Base-by-base conservation (phyloP, 2,329 filamentous ascomycete species). In the Aureobasidium sp. region DNA sequence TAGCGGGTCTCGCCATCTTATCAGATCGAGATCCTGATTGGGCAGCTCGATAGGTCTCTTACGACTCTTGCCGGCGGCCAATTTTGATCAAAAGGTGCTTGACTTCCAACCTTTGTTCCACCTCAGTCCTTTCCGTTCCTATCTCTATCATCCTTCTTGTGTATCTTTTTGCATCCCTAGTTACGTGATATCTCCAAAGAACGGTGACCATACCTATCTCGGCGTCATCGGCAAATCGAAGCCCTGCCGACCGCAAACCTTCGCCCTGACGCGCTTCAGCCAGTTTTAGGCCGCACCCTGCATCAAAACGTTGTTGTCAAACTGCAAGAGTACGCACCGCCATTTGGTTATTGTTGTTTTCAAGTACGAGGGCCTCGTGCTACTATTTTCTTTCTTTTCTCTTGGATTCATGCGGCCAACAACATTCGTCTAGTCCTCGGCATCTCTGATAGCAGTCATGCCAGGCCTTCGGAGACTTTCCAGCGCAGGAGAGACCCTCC, bases 391-490 rank as follows among this genome's bases (percentile, higher is more conserved):
- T 32, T 6, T 32, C 34, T 36, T 27, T 21, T 39, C 34, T 48
- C 34, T 27, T 34, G 25, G 50, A 11, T 49, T 11, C 29, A 50
- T 49, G 45, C 44, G 45, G 34, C 21, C 14, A 59, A 25, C 29
- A 34, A 50, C 57, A 27, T 25, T 14, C 5, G 25, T 21, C 45
- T 44, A 53, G 37, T 61, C 47, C 27, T 53, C 14, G 41, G 41
- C 49, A 34, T 47, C 59, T 61, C 59, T 61, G 59, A 61, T 61
- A 61, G 49, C 48, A 51, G 41, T 44, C 53, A 61, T 61, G 59
- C 48, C 59, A 61, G 59, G 59, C 21, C 50, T 61, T 30, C 37
- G 59, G 41, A 45, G 59, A 39, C 59, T 61, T 25, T 61, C 59
- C 39, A 61, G 50, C 50, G n/a, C 39, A 30, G 59, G 59, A 34